Base-by-base conservation (phyloP, 345 rosid species). In the Combretum micranthum region DNA sequence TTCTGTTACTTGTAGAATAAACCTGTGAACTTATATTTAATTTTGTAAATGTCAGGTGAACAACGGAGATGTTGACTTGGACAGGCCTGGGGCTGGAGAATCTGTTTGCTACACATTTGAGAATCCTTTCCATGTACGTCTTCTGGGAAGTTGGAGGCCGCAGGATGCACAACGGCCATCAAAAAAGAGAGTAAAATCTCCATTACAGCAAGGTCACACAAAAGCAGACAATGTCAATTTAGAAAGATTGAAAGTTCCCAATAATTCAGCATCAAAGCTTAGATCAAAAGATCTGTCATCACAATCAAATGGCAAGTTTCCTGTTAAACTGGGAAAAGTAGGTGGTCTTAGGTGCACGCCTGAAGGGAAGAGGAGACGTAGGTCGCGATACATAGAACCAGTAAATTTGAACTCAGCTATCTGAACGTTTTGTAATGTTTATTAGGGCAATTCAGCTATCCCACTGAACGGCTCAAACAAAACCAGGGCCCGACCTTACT, bases 11-110 rank as follows among this genome's bases (percentile, higher is more conserved):
- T 39, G 46, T 52, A n/a, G 48, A 53, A 50, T 21, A 54, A 15
- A 48, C 42, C 45, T 55, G 15, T 23, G 55, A 54, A 18, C 22
- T 18, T 45, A 43, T 52, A 52, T 14, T 43, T 39, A 11, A 12
- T 50, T 15, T 55, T 72, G 39, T 15, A 13, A 45, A 22, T 67
- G 52, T 49, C 85, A 94, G 99, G 97, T 90, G 69, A 94, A 94
- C 73, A 87, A 87, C 68, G 86, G 87, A 72, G 96, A 87, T 45
- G 82, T 93, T 59, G 78, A 72, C 62, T 73, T 94, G 61, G 87
- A 85, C 25, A 77, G 71, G 66, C 69, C 76, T 44, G 82, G 74
- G 39, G 61, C 23, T 47, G 59, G 69, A 0, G 65, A 75, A 47
- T 62, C 95, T 13, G 39, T 71, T 51, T 93, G 99, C 70, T 84